A percentile compares a stretch with the other conserved stretches of the same genome.
Conservation (phyloP, 2,329 filamentous ascomycete genomes). For the Fusarium sp. region DNA sequence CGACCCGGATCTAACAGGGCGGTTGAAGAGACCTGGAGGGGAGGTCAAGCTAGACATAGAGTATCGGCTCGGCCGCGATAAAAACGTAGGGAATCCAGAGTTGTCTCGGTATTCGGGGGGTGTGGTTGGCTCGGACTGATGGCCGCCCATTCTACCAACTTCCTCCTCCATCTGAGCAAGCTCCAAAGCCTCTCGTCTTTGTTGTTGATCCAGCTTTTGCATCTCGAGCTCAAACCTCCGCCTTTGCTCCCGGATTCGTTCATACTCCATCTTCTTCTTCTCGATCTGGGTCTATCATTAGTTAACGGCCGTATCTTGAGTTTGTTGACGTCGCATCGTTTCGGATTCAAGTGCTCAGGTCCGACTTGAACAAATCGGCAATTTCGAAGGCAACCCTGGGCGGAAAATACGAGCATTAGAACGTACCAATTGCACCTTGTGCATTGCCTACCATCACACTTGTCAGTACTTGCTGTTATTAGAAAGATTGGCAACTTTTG, state of each 20-base stretch:
- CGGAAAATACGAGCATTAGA: background rate
- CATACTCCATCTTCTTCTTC: slow-evolving; percentile 93
- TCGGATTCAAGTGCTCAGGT: background rate
- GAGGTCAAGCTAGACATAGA: slow-evolving; percentile 89
- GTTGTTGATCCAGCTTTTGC: slow-evolving; percentile 86
- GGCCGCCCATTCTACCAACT: slow-evolving; percentile 71
- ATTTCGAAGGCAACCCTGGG: background rate
- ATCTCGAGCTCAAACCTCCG: slow-evolving; percentile 92
- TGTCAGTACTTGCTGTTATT: slow-evolving; percentile 34
- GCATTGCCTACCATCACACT: slow-evolving; percentile 62
- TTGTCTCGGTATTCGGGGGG: slow-evolving; percentile 90
- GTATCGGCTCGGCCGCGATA: slow-evolving; percentile 87
- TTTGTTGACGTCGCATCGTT: background rate
- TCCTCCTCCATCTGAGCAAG: slow-evolving; percentile 87
- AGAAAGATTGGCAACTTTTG: background rate
- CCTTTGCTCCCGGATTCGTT: slow-evolving; percentile 88
- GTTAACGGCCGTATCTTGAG: slow-evolving; percentile 22
- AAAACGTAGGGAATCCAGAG: slow-evolving; percentile 78
- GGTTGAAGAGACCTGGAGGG: slow-evolving; percentile 77
- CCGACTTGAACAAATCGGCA: background rate
- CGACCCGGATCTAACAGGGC: slow-evolving; percentile 79
- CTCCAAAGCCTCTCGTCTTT: slow-evolving; percentile 83
- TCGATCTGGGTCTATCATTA: slow-evolving; percentile 74
- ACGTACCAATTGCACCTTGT: slow-evolving; percentile 82
- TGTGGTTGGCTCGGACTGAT: slow-evolving; percentile 94